Evolutionary conservation across 2,329 filamentous ascomycete species (phyloP).

Genomic region (Trichoderma arundinaceum): DNA sequence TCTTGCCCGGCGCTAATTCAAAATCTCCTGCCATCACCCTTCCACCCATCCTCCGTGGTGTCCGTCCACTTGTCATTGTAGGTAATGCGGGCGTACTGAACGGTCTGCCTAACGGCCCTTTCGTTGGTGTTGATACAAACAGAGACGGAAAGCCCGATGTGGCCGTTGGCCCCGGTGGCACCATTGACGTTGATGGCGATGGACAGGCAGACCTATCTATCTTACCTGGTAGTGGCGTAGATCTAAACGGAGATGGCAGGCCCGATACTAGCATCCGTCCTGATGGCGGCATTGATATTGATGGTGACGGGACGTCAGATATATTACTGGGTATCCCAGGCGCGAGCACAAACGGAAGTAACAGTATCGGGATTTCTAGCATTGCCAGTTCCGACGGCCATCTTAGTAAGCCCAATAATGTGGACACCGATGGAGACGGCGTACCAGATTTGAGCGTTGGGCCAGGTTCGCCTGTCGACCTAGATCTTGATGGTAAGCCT

Average conservation of each 20-base stretch:
- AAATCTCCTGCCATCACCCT: too few species aligned
- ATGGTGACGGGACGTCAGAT: neutral
- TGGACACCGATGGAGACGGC: too few species aligned
- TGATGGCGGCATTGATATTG: conserved; percentile 2
- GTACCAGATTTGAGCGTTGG: too few species aligned
- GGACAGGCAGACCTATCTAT: conserved; percentile 1
- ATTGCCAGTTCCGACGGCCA: too few species aligned
- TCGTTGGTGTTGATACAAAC: conserved; percentile 9
- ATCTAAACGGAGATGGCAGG: conserved; percentile 16
- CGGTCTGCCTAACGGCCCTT: neutral
- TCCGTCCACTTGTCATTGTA: too few species aligned
- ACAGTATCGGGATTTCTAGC: too few species aligned
- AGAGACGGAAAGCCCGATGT: conserved; percentile 21
- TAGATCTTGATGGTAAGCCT: neutral
- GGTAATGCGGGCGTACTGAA: neutral
- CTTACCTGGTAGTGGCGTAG: neutral
- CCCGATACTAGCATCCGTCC: neutral
- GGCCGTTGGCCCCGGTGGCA: conserved; percentile 9
- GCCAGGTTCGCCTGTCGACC: too few species aligned
- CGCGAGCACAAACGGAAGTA: too few species aligned
- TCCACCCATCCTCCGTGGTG: too few species aligned
- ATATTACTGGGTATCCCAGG: too few species aligned
- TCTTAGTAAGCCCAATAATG: too few species aligned
- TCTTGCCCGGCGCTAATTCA: too few species aligned
- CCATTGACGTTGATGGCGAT: neutral